phyloP scores from a whole-genome alignment of 495 filamentous ascomycete species.

The Podospora appendiculata region DNA sequence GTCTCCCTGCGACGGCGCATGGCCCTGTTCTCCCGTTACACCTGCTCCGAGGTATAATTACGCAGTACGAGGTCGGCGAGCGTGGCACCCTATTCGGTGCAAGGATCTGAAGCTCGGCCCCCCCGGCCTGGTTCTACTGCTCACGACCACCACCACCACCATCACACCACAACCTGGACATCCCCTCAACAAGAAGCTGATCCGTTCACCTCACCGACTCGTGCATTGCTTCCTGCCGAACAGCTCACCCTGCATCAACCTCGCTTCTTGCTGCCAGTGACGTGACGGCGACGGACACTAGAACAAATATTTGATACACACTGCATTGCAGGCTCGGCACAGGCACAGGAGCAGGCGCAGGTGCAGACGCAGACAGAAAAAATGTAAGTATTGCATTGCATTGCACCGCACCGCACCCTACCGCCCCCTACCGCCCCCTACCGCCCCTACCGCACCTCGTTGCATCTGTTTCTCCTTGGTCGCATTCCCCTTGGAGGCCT shows the following conservation, averaged over 20 bases:
- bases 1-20: too few species aligned
- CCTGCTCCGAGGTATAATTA: too few species aligned
- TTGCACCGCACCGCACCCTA: neutral
- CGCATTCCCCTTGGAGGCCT: too few species aligned
- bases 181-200: neutral
- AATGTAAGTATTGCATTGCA: neutral
- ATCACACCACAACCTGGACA: too few species aligned
- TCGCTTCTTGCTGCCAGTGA: conserved; percentile 11
- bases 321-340: neutral
- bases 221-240: conserved; percentile 12
- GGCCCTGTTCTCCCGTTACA: too few species aligned
- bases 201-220: conserved; percentile 14
- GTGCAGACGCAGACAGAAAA: neutral
- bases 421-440: neutral
- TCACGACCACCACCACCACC: too few species aligned
- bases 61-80: too few species aligned
- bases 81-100: too few species aligned
- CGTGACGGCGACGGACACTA: conserved; percentile 1
- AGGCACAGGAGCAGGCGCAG: conserved; percentile 11
- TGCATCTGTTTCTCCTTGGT: too few species aligned
- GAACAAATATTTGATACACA: too few species aligned
- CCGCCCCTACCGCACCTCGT: neutral
- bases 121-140: too few species aligned
- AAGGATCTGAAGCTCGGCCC: too few species aligned
- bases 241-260: conserved; percentile 17